These are phyloP conservation scores for Fremontodendron californicum DNA, from an alignment of 345 rosid species.

Conservation along the genomic window DNA sequence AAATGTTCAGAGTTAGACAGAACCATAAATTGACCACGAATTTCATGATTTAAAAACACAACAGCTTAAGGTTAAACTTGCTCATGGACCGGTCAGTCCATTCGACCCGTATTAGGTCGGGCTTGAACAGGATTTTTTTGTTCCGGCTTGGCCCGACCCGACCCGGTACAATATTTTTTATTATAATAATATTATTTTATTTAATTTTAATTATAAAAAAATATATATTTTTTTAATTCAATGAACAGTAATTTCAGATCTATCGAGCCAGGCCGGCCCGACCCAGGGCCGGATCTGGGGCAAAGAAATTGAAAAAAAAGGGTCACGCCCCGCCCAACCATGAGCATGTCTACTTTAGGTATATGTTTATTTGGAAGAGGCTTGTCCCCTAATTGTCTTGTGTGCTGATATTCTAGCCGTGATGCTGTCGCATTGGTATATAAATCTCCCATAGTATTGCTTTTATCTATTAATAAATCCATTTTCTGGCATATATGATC, in stretches of 20 bases:
- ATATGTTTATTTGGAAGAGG: constrained; percentile 64
- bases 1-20: not conserved
- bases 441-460: not conserved
- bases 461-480: not conserved
- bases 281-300: no score
- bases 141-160: no score
- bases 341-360: no score
- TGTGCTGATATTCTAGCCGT: constrained; percentile 77
- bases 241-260: no score
- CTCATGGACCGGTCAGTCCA: not conserved
- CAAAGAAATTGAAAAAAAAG: no score
- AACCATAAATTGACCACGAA: constrained; percentile 4
- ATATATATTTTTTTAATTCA: no score
- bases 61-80: not conserved
- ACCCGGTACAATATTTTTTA: no score
- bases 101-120: not conserved
- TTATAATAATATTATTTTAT: no score
- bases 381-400: constrained; percentile 68
- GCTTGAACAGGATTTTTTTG: no score
- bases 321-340: no score
- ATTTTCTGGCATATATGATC: not conserved
- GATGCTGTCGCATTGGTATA: constrained; percentile 44
- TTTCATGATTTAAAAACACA: not conserved
- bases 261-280: no score
- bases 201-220: no score